Conservation (phyloP, 2,329 filamentous ascomycete species). For the Talaromyces sp. region DNA sequence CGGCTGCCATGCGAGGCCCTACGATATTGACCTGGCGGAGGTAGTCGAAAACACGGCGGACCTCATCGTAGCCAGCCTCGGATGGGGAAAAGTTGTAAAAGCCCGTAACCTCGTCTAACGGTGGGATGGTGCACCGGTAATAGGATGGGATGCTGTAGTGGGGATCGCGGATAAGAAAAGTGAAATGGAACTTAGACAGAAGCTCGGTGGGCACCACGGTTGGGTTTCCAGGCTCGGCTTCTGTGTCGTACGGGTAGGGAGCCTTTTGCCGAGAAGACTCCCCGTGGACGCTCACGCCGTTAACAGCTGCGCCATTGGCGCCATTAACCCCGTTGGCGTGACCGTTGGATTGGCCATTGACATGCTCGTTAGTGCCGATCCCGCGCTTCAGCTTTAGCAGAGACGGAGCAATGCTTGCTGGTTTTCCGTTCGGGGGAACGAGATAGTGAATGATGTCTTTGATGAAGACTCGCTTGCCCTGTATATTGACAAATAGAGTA, state of each 20-base stretch:
- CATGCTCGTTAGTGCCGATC: slow-evolving; percentile 47
- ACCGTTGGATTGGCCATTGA: slow-evolving; percentile 11
- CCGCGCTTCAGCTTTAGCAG: slow-evolving; percentile 57
- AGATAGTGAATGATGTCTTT: slow-evolving; percentile 97
- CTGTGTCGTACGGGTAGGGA: slow-evolving; percentile 57
- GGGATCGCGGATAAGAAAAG: slow-evolving; percentile 96
- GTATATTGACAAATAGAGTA: slow-evolving; percentile 17
- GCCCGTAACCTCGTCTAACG: slow-evolving; percentile 73
- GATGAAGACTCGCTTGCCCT: slow-evolving; percentile 93
- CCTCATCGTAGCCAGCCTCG: slow-evolving; percentile 87
- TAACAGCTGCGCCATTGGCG: neutral
- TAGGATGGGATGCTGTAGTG: slow-evolving; percentile 86
- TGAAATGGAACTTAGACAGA: slow-evolving; percentile 81
- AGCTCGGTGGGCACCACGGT: slow-evolving; percentile 74
- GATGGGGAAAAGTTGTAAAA: slow-evolving; percentile 82
- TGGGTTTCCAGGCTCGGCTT: slow-evolving; percentile 67
- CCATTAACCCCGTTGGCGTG: slow-evolving; percentile 18
- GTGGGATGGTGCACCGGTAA: slow-evolving; percentile 89
- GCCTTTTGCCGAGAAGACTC: slow-evolving; percentile 18
- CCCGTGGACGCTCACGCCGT: slow-evolving; percentile 20
- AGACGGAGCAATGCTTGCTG: slow-evolving; percentile 72
- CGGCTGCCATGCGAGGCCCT: slow-evolving; percentile 59
- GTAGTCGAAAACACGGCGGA: slow-evolving; percentile 83
- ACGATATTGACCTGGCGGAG: slow-evolving; percentile 65
- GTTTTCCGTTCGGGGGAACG: slow-evolving; percentile 66